Evolutionary conservation across 441 rosid species (phyloP), one percentile per base, ranked within the genome.

Genomic region (Viola pubescens): DNA sequence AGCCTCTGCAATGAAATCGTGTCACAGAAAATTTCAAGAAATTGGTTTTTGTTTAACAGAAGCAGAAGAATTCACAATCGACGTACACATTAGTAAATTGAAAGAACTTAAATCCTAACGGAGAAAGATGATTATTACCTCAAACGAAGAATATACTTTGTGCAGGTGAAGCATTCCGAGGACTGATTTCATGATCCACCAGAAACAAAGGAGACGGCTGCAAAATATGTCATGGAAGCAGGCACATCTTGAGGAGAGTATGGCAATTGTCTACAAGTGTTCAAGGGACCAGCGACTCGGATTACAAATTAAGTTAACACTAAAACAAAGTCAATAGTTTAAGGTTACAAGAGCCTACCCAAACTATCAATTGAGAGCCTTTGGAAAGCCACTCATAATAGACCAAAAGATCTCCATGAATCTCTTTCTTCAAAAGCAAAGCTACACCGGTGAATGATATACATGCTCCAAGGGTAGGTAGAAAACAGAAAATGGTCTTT

Each of bases 151-250:
- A 76, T 80, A 81, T 56, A 69, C n/a, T 48, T 34, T 70, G 54
- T 65, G 77, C 59, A 86, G 77, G 79, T 72, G 81, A 44, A 85
- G 64, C 54, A 80, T 61, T 52, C 72, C 84, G 47, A 65, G 53
- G 42, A 86, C 4, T 48, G 79, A 67, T 75, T 82, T 88, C 59
- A 84, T 37, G 65, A 75, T 63, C 94, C 96, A 91, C 92, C 94
- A 86, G 77, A 86, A 73, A 74, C 88, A 86, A 47, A 84, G 66
- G 52, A 82, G 37, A 60, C 61, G 70, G 64, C 73, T 63, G 55
- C 59, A 57, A 73, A 81, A 79, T 67, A 84, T 51, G 68, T 46
- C 53, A 59, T 71, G 65, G 51, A 73, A 56, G 62, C 78, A 46
- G 40, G 73, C 55, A 64, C 73, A 72, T 56, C 59, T 79, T 52